These are phyloP conservation scores for Gossypium trilobum DNA, from an alignment of 441 rosid species.

Conservation along the genomic window DNA sequence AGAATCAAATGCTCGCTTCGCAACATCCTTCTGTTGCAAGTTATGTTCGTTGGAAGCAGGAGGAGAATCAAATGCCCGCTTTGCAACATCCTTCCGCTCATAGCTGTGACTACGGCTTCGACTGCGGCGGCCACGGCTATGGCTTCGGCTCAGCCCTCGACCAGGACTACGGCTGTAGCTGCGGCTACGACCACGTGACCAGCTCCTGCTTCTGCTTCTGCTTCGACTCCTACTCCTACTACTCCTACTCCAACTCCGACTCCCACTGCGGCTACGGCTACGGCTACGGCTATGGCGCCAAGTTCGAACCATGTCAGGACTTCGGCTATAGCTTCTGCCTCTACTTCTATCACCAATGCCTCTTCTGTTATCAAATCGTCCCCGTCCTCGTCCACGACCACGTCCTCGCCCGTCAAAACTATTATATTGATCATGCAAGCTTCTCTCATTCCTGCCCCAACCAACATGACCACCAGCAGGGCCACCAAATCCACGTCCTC, in stretches of 20 bases:
- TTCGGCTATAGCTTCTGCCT: constrained; percentile 66
- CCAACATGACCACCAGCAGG: constrained; percentile 37
- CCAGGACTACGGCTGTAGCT: constrained; percentile 35
- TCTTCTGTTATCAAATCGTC: constrained; percentile 70
- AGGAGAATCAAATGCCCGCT: constrained; percentile 23
- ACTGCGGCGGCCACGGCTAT: constrained; percentile 12
- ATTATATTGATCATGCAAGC: constrained; percentile 42
- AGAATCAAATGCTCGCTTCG: neutral
- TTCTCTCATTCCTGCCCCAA: constrained; percentile 52
- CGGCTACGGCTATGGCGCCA: constrained; percentile 35
- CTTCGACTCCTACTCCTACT: constrained; percentile 29
- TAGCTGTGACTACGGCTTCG: constrained; percentile 29
- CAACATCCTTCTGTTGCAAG: neutral
- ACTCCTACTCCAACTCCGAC: constrained; percentile 38
- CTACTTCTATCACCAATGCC: constrained; percentile 34
- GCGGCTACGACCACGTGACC: constrained; percentile 42
- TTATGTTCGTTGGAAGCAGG: constrained; percentile 12
- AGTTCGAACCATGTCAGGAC: constrained; percentile 58
- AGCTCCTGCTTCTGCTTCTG: constrained; percentile 37
- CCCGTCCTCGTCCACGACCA: constrained; percentile 55
- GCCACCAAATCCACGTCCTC: constrained; percentile 62
- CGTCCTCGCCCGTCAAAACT: constrained; percentile 56
- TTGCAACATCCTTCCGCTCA: constrained; percentile 23
- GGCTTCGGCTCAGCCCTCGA: constrained; percentile 22
- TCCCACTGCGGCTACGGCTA: constrained; percentile 38